Base-by-base conservation (phyloP, 2,329 filamentous ascomycete genomes). In the Meredithiella fracta region DNA sequence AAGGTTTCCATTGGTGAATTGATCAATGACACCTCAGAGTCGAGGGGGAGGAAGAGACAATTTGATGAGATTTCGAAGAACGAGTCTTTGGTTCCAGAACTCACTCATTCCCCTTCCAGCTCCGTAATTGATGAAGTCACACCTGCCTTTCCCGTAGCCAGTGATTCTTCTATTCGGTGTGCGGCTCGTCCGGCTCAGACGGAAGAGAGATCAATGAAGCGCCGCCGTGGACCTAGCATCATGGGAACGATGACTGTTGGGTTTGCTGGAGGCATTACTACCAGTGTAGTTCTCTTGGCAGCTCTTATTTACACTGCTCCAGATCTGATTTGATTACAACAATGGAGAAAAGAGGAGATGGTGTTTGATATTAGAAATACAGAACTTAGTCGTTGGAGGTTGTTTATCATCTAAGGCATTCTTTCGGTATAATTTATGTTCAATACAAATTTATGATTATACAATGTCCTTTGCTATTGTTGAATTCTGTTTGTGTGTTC, bases 231-330 rank as follows among this genome's bases (percentile, higher is more conserved):
- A 3, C 15, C 15, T n/a, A 20, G 20, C 7, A 22, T 22, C 20
- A 22, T 44, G 40, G 40, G 15, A n/a, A 61, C 60, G 51, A 23
- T 52, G 15, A 31, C 50, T 14, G 29, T 17, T 7, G 22, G 22
- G 3, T 20, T 52, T 23, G 60, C 42, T 15, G 69, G 69, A 8
- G 66, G 66, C 17, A 63, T 65, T 22, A 64, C 65, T 6, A 64
- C 65, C 9, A 66, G 67, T 7, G 64, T 66, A 1, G 65, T 67
- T 53, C 63, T 70, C 2, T 59, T 71, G 9, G 65, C 65, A 1
- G 66, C 67, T 1, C 62, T 71, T 11, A 66, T 70, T 44, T 69
- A 67, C 59, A 69, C 68, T 7, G 69, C 68, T 1, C 69, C 68
- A 0, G 63, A 64, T 2, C 65, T 70, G 42, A 58, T 44, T n/a